Evolutionary conservation across 2,329 filamentous ascomycete species (phyloP), one percentile per base, ranked within the genome.

Genomic region (Sporothrix brunneoviolacea): DNA sequence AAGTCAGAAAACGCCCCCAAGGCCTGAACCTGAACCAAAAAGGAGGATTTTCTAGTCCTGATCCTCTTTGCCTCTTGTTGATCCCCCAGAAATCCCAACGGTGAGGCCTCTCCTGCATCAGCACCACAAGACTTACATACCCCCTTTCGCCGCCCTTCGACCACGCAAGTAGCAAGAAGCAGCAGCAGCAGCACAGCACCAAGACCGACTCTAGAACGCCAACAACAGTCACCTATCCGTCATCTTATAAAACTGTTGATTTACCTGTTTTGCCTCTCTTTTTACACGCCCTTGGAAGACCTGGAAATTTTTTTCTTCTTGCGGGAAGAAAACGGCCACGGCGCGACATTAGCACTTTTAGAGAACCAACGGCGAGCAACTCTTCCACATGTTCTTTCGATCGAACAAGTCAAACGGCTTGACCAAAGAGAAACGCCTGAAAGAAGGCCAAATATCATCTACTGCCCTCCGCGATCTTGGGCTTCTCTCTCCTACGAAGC

Each of bases 351-450:
- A 28, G 4, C 38, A 18, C 9, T 39, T 19, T 47, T 24, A 15
- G 27, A 27, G 21, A 10, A 30, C 42, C 13, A 38, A 13, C 16
- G 18, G 19, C 45, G 38, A 24, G 15, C 36, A 48, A 12, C n/a
- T n/a, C 24, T 48, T 59, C 62, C 68, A 69, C 65, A 73, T 73
- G 70, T 73, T 73, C 61, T 66, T 65, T 67, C 68, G 69, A 66
- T 72, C 69, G 52, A 63, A 63, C 55, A 70, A 66, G 59, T 52
- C 58, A 54, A 56, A 67, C 61, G 66, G 64, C 60, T 62, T 63
- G 57, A 59, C 61, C 44, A 68, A 67, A 58, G 68, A 72, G 46
- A 65, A 69, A 57, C 63, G 63, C 53, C 59, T 60, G 53, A 64
- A 63, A 55, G 65, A 68, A 53, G 57, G 61, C 54, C 66, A 67